These are phyloP conservation scores for Solanum boliviense DNA, from an alignment of 257 asterid species.

Conservation along the genomic window DNA sequence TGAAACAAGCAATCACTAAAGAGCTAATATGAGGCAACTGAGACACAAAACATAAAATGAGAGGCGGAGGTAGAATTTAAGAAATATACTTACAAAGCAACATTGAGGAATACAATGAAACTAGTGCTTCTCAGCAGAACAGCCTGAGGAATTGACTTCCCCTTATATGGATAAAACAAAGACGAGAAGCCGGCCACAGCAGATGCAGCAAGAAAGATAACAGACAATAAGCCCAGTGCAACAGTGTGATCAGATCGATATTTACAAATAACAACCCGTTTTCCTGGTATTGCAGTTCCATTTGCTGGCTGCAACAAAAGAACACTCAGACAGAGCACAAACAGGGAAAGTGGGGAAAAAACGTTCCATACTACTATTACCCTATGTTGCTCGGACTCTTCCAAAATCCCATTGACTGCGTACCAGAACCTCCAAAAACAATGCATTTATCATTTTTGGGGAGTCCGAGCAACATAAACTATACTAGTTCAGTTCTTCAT, in stretches of 20 bases:
- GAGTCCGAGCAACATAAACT: no score
- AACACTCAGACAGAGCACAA: not conserved
- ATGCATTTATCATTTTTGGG: no score
- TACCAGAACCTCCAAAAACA: no score
- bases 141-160: conserved; percentile 54
- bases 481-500: no score
- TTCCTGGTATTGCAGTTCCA: conserved; percentile 51
- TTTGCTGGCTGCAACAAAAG: conserved; percentile 43
- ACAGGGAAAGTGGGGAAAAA: no score
- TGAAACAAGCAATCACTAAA: not conserved
- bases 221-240: conserved; percentile 52
- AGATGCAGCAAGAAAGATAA: conserved; percentile 42
- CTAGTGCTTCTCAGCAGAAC: conserved; percentile 50
- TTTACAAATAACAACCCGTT: conserved; percentile 52
- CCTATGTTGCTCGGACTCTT: no score
- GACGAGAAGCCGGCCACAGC: conserved; percentile 42
- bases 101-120: conserved; percentile 47
- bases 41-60: not conserved
- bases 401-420: no score
- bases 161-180: conserved; percentile 64
- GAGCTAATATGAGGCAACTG: not conserved
- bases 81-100: conserved; percentile 60
- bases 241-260: conserved; percentile 63
- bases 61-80: not conserved
- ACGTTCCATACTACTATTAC: no score